Evolutionary conservation across 2,329 filamentous ascomycete genomes (phyloP).

Genomic region (Chrysoporthe cubensis): DNA sequence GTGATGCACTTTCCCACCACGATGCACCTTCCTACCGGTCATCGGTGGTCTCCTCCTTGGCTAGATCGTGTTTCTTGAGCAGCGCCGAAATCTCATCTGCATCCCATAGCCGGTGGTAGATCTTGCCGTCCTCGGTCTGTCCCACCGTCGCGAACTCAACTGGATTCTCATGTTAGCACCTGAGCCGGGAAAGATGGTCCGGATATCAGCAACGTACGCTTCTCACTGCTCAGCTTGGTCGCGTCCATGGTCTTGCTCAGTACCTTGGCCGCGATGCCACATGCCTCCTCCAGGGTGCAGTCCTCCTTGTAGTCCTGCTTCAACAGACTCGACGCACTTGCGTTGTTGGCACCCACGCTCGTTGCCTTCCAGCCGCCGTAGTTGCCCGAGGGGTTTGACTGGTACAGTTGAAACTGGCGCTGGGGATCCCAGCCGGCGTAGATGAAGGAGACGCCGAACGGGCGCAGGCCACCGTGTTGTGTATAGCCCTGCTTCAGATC

Average conservation of each 20-base stretch:
- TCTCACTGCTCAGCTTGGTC: slow-evolving; percentile 97
- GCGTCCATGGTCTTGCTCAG: slow-evolving; percentile 99
- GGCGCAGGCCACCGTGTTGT: slow-evolving; percentile 95
- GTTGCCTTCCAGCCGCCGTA: slow-evolving; percentile 99
- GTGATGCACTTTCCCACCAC: not conserved
- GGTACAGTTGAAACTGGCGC: slow-evolving; percentile 97
- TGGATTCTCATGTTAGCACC: slow-evolving; percentile 44
- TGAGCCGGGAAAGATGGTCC: not conserved
- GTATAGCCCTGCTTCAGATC: slow-evolving; percentile 99
- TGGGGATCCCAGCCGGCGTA: slow-evolving; percentile 97
- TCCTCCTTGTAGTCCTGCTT: slow-evolving; percentile 99
- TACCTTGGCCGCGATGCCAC: slow-evolving; percentile 96
- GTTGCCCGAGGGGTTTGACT: slow-evolving; percentile 98
- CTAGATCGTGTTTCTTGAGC: slow-evolving; percentile 93
- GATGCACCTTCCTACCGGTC: slow-evolving; percentile 53
- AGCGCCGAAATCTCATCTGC: slow-evolving; percentile 95
- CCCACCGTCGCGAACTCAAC: slow-evolving; percentile 99
- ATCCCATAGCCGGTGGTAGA: slow-evolving; percentile 97
- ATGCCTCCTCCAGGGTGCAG: slow-evolving; percentile 93
- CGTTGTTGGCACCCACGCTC: slow-evolving; percentile 96
- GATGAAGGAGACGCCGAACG: slow-evolving; percentile 99
- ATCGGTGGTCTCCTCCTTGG: slow-evolving; percentile 78
- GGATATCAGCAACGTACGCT: slow-evolving; percentile 68
- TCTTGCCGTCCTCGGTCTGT: slow-evolving; percentile 90
- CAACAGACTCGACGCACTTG: slow-evolving; percentile 91